phyloP scores from a whole-genome alignment of 768 basidiomycete species.

The Daedaleopsis sinensis region DNA sequence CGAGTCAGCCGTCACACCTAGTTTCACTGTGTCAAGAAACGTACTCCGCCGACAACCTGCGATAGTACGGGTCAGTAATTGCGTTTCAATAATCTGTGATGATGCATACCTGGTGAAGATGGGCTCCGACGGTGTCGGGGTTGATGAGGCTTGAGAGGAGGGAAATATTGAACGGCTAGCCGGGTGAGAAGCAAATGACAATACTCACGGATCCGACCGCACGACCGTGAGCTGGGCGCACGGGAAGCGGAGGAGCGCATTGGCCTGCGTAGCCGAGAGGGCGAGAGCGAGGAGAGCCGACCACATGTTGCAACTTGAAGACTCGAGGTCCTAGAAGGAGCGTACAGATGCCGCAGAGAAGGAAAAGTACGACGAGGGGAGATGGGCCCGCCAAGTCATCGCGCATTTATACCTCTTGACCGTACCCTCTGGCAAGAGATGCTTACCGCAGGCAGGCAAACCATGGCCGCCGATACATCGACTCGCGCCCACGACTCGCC shows the following conservation, averaged over 20 bases:
- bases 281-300: conserved; percentile 2
- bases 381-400: too few relatives aligned
- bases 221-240: conserved; percentile 7
- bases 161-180: not conserved
- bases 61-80: not conserved
- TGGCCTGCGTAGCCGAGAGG: not conserved
- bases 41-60: not conserved
- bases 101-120: conserved; percentile 3
- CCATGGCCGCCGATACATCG: too few relatives aligned
- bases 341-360: not conserved
- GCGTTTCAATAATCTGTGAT: not conserved
- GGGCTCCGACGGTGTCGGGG: not conserved
- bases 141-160: not conserved
- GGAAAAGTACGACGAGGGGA: not conserved
- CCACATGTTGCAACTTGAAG: not conserved
- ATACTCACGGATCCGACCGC: conserved; percentile 3
- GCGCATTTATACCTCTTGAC: too few relatives aligned
- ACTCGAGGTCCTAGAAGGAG: not conserved
- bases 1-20: not conserved
- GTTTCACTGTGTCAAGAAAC: not conserved
- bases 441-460: too few relatives aligned
- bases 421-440: too few relatives aligned
- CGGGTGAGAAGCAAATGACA: not conserved
- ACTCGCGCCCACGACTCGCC: too few relatives aligned
- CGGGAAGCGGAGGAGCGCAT: conserved; percentile 3